phyloP scores from a whole-genome alignment of 2,329 filamentous ascomycete species.

The Penicillium sp. region DNA sequence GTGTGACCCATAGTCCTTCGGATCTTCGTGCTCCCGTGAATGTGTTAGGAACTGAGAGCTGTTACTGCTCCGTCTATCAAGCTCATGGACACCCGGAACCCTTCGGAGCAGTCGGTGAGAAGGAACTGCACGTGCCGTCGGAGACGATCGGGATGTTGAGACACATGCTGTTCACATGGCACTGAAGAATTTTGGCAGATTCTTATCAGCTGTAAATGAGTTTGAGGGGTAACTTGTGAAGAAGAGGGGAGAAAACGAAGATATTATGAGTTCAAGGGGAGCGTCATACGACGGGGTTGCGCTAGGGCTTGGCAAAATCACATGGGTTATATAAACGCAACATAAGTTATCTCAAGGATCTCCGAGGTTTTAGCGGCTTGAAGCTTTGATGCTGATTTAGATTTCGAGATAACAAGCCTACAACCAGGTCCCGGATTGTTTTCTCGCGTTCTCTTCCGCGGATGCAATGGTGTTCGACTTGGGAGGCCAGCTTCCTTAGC shows the following conservation, averaged over 20 bases:
- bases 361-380: neutral
- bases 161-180: conserved; percentile 16
- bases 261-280: no score
- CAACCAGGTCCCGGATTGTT: neutral
- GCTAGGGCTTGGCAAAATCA: conserved; percentile 2
- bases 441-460: neutral
- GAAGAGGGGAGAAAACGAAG: neutral
- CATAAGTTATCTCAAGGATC: neutral
- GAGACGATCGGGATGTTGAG: conserved; percentile 13
- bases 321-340: neutral
- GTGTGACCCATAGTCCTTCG: conserved; percentile 10
- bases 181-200: neutral
- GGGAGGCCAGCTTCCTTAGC: neutral
- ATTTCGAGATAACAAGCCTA: neutral
- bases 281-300: conserved; percentile 1
- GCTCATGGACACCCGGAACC: conserved; percentile 22
- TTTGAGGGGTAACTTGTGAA: neutral
- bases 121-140: conserved; percentile 13
- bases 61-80: neutral
- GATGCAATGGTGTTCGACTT: neutral
- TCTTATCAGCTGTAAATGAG: neutral
- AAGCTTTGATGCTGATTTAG: neutral
- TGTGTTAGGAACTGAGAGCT: neutral
- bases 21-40: conserved; percentile 11
- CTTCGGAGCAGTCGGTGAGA: conserved; percentile 21